phyloP scores from a whole-genome alignment of 257 asterid genomes.

The Linaria vulgaris region DNA sequence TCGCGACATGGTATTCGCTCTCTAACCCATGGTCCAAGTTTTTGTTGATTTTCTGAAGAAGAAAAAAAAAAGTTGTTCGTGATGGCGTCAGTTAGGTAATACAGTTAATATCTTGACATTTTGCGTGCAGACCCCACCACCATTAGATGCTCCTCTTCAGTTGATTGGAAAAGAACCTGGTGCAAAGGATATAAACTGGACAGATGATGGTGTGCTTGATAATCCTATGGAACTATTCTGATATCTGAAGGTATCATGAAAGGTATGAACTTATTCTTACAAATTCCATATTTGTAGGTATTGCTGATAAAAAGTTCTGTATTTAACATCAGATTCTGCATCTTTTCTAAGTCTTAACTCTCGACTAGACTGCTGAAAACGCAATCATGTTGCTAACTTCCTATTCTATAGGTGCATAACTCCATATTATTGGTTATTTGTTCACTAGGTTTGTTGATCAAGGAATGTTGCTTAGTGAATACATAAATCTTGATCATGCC shows the following conservation, averaged over 20 bases:
- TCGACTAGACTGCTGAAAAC: no score
- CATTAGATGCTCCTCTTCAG: conserved; percentile 67
- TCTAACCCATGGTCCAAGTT: neutral
- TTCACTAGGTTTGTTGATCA: no score
- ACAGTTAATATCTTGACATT: conserved; percentile 5
- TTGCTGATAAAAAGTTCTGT: neutral
- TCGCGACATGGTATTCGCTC: conserved; percentile 73
- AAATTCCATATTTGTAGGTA: neutral
- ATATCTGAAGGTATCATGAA: conserved; percentile 51
- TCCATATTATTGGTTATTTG: neutral
- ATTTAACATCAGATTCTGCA: neutral
- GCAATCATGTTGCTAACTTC: neutral
- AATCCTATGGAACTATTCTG: conserved; percentile 71
- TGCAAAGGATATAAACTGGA: conserved; percentile 62
- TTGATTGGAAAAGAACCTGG: conserved; percentile 64
- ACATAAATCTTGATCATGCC: neutral
- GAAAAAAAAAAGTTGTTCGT: neutral
- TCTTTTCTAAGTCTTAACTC: neutral
- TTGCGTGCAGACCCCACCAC: conserved; percentile 75
- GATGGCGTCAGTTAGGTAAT: neutral
- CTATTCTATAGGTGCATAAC: neutral
- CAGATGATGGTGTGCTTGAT: conserved; percentile 74
- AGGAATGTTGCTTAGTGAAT: no score
- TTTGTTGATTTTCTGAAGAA: neutral
- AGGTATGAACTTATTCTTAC: neutral